Evolutionary conservation across 768 basidiomycete genomes (phyloP), one percentile per base, ranked within the genome.

Genomic region (Termitomyces sp.): DNA sequence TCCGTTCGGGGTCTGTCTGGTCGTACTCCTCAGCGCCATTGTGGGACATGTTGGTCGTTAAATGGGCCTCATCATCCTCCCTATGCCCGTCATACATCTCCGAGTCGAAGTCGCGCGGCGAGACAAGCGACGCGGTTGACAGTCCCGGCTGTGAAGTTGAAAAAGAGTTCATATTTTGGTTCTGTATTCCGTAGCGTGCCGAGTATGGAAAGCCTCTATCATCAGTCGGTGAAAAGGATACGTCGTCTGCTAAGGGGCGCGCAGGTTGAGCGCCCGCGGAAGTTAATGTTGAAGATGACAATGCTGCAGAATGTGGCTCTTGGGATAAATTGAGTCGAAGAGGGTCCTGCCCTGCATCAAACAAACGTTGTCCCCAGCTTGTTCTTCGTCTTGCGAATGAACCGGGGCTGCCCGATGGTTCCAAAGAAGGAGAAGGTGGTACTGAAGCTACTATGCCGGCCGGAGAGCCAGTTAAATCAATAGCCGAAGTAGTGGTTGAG

Each of bases 31-130:
- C 66, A 32, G 48, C 64, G 43, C 63, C 72, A 61, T 64, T 71
- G 10, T 65, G 69, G 37, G 79, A 70, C 74, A 82, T 80, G 52
- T 81, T 78, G 2, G 76, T 63, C 7, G 85, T 87, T 57, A 89
- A 71, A 61, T 73, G 79, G 0, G 78, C 77, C 59, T 83, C 76
- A 62, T 85, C 84, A 63, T 85, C 85, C 44, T 84, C 84, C 54
- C 73, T 70, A 49, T 75, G 71, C 12, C 68, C 70, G 34, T 73
- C 75, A 27, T 52, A 43, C 40, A 57, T 34, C 51, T 80, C 77
- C 49, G 68, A 68, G 25, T 66, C 65, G 21, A 72, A 76, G 28
- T 71, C 69, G 28, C 57, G 62, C 8, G 63, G 65, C 5, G 68
- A 67, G 57, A 81, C 76, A 25, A 89, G 72, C 1, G 84, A 81